Conservation (phyloP, 129 eudicot genomes). For the Flaveria ramosissima region DNA sequence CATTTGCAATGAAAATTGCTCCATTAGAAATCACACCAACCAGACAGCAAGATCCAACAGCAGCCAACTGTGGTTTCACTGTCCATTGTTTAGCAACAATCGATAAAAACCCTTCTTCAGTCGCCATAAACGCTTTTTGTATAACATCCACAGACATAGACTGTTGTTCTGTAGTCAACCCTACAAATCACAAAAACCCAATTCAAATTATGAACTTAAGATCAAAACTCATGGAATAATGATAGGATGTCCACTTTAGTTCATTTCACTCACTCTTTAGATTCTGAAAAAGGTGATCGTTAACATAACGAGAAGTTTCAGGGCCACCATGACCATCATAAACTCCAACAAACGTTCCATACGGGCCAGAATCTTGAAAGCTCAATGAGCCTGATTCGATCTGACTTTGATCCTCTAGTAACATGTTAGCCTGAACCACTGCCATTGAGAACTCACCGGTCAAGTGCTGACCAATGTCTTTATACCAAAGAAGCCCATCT, state of each 20-base stretch:
- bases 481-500: slow-evolving; percentile 83
- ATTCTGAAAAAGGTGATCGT: slow-evolving; percentile 62
- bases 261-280: slow-evolving; percentile 54
- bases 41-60: slow-evolving; percentile 77
- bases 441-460: slow-evolving; percentile 77
- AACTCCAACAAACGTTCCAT: slow-evolving; percentile 74
- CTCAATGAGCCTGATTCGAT: slow-evolving; percentile 76
- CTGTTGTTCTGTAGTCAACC: slow-evolving; percentile 61
- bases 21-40: slow-evolving; percentile 67
- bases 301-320: slow-evolving; percentile 72
- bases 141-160: slow-evolving; percentile 67
- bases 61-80: slow-evolving; percentile 64
- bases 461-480: slow-evolving; percentile 63
- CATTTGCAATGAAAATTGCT: slow-evolving; percentile 60
- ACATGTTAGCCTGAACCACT: slow-evolving; percentile 74
- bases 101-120: slow-evolving; percentile 72
- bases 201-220: background rate
- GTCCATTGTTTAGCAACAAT: slow-evolving; percentile 69
- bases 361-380: slow-evolving; percentile 65
- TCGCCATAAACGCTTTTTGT: slow-evolving; percentile 62
- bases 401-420: slow-evolving; percentile 79
- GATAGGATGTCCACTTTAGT: background rate
- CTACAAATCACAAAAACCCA: slow-evolving; percentile 31
- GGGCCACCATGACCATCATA: slow-evolving; percentile 93
- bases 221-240: background rate